A percentile compares a stretch with the other conserved stretches of the same genome.
Evolutionary conservation across 73 alveolate species (phyloP).

Genomic region (Tetrahymena elliotti): DNA sequence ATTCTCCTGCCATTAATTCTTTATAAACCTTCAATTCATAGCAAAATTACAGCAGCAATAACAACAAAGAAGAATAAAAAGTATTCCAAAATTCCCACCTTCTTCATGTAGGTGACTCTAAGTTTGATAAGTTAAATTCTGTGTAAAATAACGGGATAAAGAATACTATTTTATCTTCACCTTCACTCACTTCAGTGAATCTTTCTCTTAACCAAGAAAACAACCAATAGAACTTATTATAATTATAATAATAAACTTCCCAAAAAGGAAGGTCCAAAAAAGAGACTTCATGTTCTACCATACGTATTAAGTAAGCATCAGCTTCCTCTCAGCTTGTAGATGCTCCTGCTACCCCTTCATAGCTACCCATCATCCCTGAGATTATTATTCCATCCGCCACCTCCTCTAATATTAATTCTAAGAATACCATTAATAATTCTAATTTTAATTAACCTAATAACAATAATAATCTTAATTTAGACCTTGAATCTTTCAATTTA

Average conservation of each 20-base stretch:
- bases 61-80: not conserved
- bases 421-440: not conserved
- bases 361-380: not conserved
- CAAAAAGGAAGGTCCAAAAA: not conserved
- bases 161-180: not conserved
- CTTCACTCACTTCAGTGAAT: not conserved
- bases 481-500: not conserved
- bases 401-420: not conserved
- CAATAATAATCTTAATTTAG: not conserved
- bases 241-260: not conserved
- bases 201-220: not conserved
- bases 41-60: not conserved
- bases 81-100: not conserved
- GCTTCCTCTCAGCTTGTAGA: not conserved
- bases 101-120: not conserved
- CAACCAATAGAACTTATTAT: not conserved
- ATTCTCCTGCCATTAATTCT: not conserved
- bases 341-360: not conserved
- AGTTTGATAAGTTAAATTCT: not conserved
- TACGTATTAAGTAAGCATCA: not conserved
- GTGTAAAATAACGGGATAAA: not conserved
- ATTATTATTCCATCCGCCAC: not conserved
- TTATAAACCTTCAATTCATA: not conserved
- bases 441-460: not conserved
- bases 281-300: not conserved